Evolutionary conservation across 768 basidiomycete species (phyloP).

Genomic region (Termitomyces sp.): DNA sequence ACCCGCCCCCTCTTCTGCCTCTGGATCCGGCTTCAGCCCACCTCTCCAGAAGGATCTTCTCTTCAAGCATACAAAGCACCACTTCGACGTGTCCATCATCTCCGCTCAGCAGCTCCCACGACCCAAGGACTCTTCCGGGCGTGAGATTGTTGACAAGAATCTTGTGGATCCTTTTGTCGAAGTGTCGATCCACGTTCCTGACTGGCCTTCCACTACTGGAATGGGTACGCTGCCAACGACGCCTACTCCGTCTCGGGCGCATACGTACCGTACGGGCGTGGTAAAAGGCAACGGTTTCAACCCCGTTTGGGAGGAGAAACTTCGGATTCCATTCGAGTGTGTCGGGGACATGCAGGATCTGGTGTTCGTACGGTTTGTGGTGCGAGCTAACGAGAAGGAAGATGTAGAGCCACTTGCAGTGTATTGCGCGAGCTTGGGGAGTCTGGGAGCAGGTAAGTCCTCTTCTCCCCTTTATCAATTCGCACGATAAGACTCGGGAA

Average conservation of each 20-base stretch:
- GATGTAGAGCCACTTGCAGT: constrained; percentile 68
- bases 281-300: constrained; percentile 94
- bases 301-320: constrained; percentile 78
- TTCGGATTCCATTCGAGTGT: constrained; percentile 73
- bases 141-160: constrained; percentile 59
- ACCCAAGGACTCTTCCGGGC: constrained; percentile 64
- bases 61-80: constrained; percentile 53
- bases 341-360: constrained; percentile 79
- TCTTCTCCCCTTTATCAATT: constrained; percentile 3
- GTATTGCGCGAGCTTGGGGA: constrained; percentile 74
- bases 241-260: constrained; percentile 33
- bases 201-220: constrained; percentile 47
- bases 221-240: constrained; percentile 13
- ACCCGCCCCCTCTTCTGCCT: constrained; percentile 3
- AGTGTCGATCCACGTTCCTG: constrained; percentile 74
- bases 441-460: constrained; percentile 64
- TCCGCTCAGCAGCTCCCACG: constrained; percentile 77
- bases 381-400: constrained; percentile 64
- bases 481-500: neutral
- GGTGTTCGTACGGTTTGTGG: constrained; percentile 79
- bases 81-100: constrained; percentile 54
- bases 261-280: constrained; percentile 56
- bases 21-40: neutral
- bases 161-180: constrained; percentile 63
- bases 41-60: constrained; percentile 54